These are phyloP conservation scores for Kingdonia uniflora DNA, from an alignment of 164 flowering plant species.

Conservation along the genomic window DNA sequence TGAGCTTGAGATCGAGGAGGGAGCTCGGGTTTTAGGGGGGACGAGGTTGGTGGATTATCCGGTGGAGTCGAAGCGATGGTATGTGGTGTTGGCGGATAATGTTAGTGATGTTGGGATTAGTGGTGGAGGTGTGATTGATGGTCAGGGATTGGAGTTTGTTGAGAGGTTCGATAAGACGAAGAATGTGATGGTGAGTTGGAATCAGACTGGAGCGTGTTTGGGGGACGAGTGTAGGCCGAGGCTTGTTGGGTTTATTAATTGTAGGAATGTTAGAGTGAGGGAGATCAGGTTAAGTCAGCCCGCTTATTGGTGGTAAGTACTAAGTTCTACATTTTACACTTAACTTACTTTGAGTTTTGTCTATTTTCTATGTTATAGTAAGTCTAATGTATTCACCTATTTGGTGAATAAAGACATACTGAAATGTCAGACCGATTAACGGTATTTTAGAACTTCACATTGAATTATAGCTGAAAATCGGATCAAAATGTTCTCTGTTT, in stretches of 20 bases:
- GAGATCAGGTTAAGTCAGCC: conserved; percentile 46
- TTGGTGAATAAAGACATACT: too few species aligned
- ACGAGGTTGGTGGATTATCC: conserved; percentile 54
- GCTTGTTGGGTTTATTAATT: conserved; percentile 63
- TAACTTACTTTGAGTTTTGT: too few species aligned
- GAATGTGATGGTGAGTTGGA: conserved; percentile 99
- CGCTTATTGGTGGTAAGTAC: conserved; percentile 82
- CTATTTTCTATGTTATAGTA: too few species aligned
- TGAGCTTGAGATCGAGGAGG: conserved; percentile 30
- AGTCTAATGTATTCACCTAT: too few species aligned
- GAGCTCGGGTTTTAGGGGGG: conserved; percentile 62
- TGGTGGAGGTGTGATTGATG: conserved; percentile 80
- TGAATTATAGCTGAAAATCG: too few species aligned
- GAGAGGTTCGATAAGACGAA: conserved; percentile 44
- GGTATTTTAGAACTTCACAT: too few species aligned
- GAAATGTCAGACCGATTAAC: too few species aligned
- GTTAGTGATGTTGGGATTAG: conserved; percentile 73
- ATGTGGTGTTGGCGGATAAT: conserved; percentile 75
- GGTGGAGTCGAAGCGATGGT: conserved; percentile 45
- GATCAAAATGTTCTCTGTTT: too few species aligned
- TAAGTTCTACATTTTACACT: neutral
- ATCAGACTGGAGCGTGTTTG: conserved; percentile 56
- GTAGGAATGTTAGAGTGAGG: conserved; percentile 44
- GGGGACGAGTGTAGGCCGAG: conserved; percentile 96
- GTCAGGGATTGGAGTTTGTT: conserved; percentile 68